These are phyloP conservation scores for Neurospora sp. DNA, from an alignment of 495 filamentous ascomycete genomes.

Conservation along the genomic window DNA sequence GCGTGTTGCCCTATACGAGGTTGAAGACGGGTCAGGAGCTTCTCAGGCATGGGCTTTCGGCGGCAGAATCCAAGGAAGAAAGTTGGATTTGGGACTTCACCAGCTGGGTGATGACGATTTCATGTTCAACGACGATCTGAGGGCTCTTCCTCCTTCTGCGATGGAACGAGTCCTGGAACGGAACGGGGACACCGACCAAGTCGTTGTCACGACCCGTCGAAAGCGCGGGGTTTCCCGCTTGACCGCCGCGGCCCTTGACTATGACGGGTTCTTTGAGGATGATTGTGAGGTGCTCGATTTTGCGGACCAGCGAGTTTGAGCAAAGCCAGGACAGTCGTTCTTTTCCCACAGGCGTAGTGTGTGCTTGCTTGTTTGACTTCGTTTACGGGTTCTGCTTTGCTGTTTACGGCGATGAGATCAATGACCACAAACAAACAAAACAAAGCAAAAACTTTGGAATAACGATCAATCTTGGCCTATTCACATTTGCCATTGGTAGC, in stretches of 20 bases:
- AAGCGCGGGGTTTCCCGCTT: constrained; percentile 44
- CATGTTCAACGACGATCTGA: constrained; percentile 38
- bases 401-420: not conserved
- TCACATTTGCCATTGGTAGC: not conserved
- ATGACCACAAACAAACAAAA: not conserved
- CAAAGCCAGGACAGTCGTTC: constrained; percentile 3
- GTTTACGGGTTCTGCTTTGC: constrained; percentile 3
- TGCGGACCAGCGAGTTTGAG: constrained; percentile 71
- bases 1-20: constrained; percentile 57
- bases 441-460: not conserved
- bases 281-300: constrained; percentile 90
- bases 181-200: constrained; percentile 57
- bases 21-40: constrained; percentile 29
- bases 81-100: constrained; percentile 48
- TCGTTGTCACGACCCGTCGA: constrained; percentile 71
- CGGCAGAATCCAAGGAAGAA: constrained; percentile 46
- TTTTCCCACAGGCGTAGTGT: not conserved
- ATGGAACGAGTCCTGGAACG: constrained; percentile 48
- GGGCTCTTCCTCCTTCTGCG: constrained; percentile 42
- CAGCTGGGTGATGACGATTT: constrained; percentile 44
- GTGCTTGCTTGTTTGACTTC: not conserved
- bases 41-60: constrained; percentile 59
- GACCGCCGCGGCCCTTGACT: constrained; percentile 35
- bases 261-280: constrained; percentile 88
- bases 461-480: not conserved